Evolutionary conservation across 805 yeast genomes (phyloP).

Genomic region (Scheffersomyces stipitis): DNA sequence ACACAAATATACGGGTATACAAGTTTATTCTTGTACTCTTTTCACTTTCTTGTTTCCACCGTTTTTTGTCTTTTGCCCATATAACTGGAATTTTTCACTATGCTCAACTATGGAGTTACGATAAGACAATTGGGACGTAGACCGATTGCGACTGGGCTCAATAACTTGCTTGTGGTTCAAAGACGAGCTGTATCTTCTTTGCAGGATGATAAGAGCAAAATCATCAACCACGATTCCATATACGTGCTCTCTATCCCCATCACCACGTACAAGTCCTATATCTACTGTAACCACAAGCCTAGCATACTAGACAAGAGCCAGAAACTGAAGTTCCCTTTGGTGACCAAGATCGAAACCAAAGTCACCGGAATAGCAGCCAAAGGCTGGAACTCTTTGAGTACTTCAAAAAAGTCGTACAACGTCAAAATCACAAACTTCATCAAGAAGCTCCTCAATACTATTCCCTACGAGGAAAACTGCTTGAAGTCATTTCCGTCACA

Average conservation of each 20-base stretch:
- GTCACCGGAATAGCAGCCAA: conserved; percentile 49
- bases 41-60: too few relatives aligned
- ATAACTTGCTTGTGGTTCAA: too few relatives aligned
- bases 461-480: conserved; percentile 80
- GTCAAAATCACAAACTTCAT: conserved; percentile 55
- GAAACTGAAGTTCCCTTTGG: conserved; percentile 25
- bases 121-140: too few relatives aligned
- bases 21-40: too few relatives aligned
- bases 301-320: conserved; percentile 24
- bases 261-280: conserved; percentile 56
- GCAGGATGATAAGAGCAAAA: not conserved
- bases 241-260: conserved; percentile 73
- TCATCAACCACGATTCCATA: conserved; percentile 39
- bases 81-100: too few relatives aligned
- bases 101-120: too few relatives aligned
- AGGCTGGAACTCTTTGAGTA: conserved; percentile 62
- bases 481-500: conserved; percentile 75
- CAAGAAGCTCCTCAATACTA: conserved; percentile 52
- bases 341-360: conserved; percentile 46
- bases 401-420: conserved; percentile 58
- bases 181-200: too few relatives aligned
- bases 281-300: conserved; percentile 64
- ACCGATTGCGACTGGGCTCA: too few relatives aligned
- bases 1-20: too few relatives aligned
- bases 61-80: too few relatives aligned